Percentiles rank a stretch among this genome's conserved stretches.
These are phyloP conservation scores for Thalassiosira ordinaria DNA, from an alignment of 352 stramenopile genomes.

Conservation along the genomic window DNA sequence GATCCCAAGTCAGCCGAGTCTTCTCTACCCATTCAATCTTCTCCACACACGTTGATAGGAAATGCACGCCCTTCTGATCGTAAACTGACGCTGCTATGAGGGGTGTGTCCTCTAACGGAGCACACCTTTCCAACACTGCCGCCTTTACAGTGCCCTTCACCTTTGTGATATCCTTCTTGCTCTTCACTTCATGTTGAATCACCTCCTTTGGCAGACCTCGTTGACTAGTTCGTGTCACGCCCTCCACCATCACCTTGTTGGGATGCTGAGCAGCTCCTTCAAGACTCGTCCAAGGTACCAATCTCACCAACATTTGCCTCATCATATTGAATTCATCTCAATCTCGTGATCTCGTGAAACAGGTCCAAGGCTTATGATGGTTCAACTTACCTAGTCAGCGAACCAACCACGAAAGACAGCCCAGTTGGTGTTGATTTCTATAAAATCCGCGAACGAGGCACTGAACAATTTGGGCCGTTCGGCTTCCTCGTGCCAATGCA, in stretches of 20 bases:
- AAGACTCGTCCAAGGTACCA: too few relatives aligned
- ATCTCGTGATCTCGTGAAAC: too few relatives aligned
- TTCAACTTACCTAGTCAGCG: too few relatives aligned
- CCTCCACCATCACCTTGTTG: slow-evolving; percentile 3
- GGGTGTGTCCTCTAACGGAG: neutral
- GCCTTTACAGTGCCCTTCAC: slow-evolving; percentile 21
- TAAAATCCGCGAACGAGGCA: too few relatives aligned
- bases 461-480: too few relatives aligned
- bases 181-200: slow-evolving; percentile 22
- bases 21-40: slow-evolving; percentile 3
- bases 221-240: slow-evolving; percentile 2
- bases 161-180: neutral
- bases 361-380: too few relatives aligned
- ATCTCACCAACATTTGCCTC: too few relatives aligned
- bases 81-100: slow-evolving; percentile 1
- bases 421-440: too few relatives aligned
- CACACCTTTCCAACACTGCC: slow-evolving; percentile 8
- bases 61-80: slow-evolving; percentile 7
- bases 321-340: too few relatives aligned
- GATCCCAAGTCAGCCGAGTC: neutral
- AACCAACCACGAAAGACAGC: too few relatives aligned
- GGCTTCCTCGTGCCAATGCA: too few relatives aligned
- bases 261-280: too few relatives aligned
- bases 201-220: slow-evolving; percentile 6
- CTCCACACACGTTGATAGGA: slow-evolving; percentile 2